A percentile compares a stretch with the other conserved stretches of the same genome.
Evolutionary conservation across 306 rosid genomes (phyloP).

Genomic region (Medicago truncatula): MtrunA17r5.0-ANR NC_053045.1:2387501-2388000

Average conservation of each 20-base stretch:
- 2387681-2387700: conserved; percentile 18
- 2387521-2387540: not conserved
- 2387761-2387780: conserved; percentile 2
- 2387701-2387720: not conserved
- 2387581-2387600: conserved; percentile 55
- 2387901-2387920: not conserved
- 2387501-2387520: too few species aligned
- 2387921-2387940: not conserved
- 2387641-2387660: conserved; percentile 30
- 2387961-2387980: conserved; percentile 57
- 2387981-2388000: conserved; percentile 45
- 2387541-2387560: conserved; percentile 32
- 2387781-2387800: conserved; percentile 32
- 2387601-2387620: conserved; percentile 13
- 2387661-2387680: conserved; percentile 48
- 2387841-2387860: not conserved
- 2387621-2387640: conserved; percentile 23
- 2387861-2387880: not conserved
- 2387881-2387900: not conserved
- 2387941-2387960: conserved; percentile 65
- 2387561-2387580: conserved; percentile 46
- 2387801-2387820: conserved; percentile 20
- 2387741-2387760: conserved; percentile 39
- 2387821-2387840: not conserved
- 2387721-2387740: not conserved